Evolutionary conservation across 2,329 filamentous ascomycete species (phyloP), one percentile per base, ranked within the genome.

Genomic region (Aureobasidium sp.): DNA sequence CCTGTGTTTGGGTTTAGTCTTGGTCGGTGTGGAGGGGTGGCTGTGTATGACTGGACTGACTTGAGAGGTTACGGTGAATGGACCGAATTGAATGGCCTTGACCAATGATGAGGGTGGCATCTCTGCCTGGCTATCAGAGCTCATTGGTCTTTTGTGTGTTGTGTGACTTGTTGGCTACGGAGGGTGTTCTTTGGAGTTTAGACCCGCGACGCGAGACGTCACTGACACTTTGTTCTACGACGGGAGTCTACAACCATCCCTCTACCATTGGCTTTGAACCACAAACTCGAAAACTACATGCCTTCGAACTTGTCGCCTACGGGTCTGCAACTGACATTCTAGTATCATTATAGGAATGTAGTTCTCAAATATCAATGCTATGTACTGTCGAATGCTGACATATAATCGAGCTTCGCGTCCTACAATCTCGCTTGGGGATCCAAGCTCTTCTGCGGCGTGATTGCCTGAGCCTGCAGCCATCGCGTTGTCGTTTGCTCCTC

Each of bases 1-100:
- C 90, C 89, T 97, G 67, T 34, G 45, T 30, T 27, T 37, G 27
- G 53, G 44, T 57, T 55, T 41, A 39, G 55, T 21, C 15, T 21
- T 32, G 50, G 50, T 61, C 53, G 30, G 61, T 34, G 44, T 52
- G 13, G 63, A 66, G 76, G n/a, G 10, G n/a, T 9, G 6, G 10
- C 15, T 30, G 11, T 30, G 41, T 27, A 13, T 11, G 41, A 1
- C 6, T 41, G 5, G 10, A 44, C 41, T 68, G 75, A 89, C 88
- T 78, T 91, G 89, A 21, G 84, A 79, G 13, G 89, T 89, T 60
- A 95, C 88, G 63, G 89, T 79, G 70, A 89, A 92, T 9, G 86
- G 82, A 15, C 90, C 90, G 70, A 95, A 94, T 70, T 85, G 80
- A 67, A 93, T 77, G 73, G 71, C 42, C 69, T 73, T 65, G 69